Conservation (phyloP, 1,139 yeast genomes). For the Spencermartinsiella ligniputridi region DNA sequence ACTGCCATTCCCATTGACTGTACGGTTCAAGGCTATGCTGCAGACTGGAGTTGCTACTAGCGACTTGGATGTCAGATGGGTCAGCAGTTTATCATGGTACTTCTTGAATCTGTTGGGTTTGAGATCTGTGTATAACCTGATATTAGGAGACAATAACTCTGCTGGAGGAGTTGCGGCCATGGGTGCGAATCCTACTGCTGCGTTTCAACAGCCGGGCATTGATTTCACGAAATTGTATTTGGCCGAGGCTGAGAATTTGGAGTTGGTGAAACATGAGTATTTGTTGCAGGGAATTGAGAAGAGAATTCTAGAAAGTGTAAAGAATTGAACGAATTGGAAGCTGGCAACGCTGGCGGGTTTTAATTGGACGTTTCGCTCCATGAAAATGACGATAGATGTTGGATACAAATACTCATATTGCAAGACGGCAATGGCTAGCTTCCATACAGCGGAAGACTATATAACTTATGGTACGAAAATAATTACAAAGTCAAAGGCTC, state of each 20-base stretch:
- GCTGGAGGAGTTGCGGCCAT: conserved; percentile 37
- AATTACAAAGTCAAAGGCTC: not conserved
- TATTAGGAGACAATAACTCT: conserved; percentile 53
- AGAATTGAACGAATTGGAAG: no score
- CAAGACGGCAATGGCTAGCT: no score
- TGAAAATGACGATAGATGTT: no score
- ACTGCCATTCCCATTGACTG: conserved; percentile 78
- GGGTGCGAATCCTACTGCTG: conserved; percentile 22
- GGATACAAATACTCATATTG: no score
- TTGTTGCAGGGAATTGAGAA: conserved; percentile 62
- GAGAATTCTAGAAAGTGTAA: no score
- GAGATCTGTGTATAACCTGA: conserved; percentile 68
- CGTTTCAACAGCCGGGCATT: conserved; percentile 46
- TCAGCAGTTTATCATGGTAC: conserved; percentile 97
- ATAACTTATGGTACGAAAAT: no score
- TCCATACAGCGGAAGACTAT: no score
- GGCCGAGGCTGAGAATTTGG: conserved; percentile 73
- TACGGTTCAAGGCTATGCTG: conserved; percentile 85
- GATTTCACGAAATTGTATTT: conserved; percentile 52
- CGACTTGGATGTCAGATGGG: conserved; percentile 87
- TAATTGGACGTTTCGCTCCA: no score
- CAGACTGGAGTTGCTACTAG: conserved; percentile 84
- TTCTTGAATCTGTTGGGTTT: conserved; percentile 85
- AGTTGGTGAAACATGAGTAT: conserved; percentile 55
- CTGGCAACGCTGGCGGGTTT: no score